These are phyloP conservation scores for Taiozyma sp. DNA, from an alignment of 1,139 yeast species.

Conservation along the genomic window DNA sequence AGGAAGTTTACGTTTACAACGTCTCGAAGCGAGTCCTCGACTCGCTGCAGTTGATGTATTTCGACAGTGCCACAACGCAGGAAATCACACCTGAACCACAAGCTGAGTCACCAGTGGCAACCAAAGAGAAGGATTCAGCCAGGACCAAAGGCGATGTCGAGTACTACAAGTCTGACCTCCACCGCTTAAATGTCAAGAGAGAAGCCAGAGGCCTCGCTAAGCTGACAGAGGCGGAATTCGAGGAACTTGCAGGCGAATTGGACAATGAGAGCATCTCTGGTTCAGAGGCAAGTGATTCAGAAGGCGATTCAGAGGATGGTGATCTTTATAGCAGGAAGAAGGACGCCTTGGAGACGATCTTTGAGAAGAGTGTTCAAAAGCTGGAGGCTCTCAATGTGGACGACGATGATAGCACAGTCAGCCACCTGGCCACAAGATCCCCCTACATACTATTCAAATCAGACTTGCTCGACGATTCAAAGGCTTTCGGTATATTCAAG, in stretches of 20 bases:
- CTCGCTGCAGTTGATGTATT: conserved; percentile 50
- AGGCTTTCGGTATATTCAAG: conserved; percentile 69
- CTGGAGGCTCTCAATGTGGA: conserved; percentile 19
- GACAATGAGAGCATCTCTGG: conserved; percentile 58
- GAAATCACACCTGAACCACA: conserved; percentile 16
- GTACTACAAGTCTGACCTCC: conserved; percentile 62
- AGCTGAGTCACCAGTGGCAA: neutral
- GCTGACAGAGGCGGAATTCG: conserved; percentile 57
- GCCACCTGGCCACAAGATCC: conserved; percentile 59
- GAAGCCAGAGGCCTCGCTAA: conserved; percentile 40
- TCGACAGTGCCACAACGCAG: conserved; percentile 45
- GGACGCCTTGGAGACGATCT: conserved; percentile 31
- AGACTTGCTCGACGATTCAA: conserved; percentile 35
- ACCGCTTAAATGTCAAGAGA: conserved; percentile 58
- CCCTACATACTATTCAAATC: conserved; percentile 59
- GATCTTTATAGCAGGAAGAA: conserved; percentile 23
- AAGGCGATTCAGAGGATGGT: conserved; percentile 11
- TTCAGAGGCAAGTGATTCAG: conserved; percentile 31
- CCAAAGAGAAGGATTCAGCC: neutral
- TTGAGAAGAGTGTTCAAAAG: conserved; percentile 30
- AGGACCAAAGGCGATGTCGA: conserved; percentile 27
- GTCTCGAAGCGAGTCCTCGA: conserved; percentile 38
- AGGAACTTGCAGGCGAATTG: conserved; percentile 44
- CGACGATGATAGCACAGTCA: conserved; percentile 33
- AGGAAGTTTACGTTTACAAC: conserved; percentile 49